Conservation (phyloP, 139 green algal species). For the Deuterostichococcus epilithicus region DNA sequence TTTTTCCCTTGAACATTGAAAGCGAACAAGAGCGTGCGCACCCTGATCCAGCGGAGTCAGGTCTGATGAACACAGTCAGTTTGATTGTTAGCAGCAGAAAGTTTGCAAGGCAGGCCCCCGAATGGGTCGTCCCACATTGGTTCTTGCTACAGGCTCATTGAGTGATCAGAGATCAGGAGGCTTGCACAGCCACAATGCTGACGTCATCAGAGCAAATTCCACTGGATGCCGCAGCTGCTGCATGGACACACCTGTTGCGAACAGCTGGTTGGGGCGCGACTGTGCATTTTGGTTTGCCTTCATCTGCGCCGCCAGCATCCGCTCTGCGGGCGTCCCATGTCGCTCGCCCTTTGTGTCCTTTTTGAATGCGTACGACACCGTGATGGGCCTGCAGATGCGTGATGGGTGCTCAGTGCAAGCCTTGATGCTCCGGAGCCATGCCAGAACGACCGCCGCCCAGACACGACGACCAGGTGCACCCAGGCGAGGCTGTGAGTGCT, state of each 20-base stretch:
- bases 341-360: conserved; percentile 96
- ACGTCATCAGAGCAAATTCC: background rate
- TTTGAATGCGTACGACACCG: conserved; percentile 93
- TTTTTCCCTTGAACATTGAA: background rate
- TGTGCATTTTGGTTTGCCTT: conserved; percentile 40
- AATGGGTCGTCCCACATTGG: background rate
- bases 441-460: no score
- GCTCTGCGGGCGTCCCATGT: conserved; percentile 91
- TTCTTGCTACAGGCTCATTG: background rate
- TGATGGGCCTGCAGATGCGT: conserved; percentile 60
- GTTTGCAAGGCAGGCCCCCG: background rate
- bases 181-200: no score
- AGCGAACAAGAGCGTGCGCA: background rate
- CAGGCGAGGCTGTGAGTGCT: background rate
- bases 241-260: conserved; percentile 61
- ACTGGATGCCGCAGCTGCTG: background rate
- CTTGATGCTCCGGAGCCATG: background rate
- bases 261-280: conserved; percentile 82
- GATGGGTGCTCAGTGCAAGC: background rate
- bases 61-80: background rate
- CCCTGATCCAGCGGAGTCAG: background rate
- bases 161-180: background rate
- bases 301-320: conserved; percentile 84
- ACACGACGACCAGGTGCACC: background rate
- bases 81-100: background rate